These are phyloP conservation scores for Sherardia arvensis DNA, from an alignment of 257 asterid genomes.

Conservation along the genomic window DNA sequence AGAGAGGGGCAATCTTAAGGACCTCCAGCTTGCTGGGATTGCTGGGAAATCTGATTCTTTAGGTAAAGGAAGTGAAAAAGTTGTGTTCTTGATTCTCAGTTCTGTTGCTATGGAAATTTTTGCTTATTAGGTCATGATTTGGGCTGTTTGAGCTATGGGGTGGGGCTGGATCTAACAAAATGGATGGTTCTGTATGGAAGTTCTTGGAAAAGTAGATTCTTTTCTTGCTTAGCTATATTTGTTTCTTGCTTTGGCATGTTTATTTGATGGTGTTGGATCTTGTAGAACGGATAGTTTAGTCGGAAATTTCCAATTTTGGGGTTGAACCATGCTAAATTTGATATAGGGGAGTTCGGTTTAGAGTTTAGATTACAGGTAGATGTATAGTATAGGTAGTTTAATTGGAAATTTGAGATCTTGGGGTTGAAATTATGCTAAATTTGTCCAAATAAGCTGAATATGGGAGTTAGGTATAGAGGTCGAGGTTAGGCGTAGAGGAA, in stretches of 20 bases:
- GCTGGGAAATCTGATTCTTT: constrained; percentile 29
- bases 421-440: not conserved
- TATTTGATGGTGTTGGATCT: not conserved
- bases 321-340: not conserved
- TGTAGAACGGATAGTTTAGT: not conserved
- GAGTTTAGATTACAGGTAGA: not conserved
- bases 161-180: not conserved
- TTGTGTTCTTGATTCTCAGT: not conserved
- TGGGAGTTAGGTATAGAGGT: not conserved
- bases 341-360: not conserved
- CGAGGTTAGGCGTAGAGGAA: not conserved
- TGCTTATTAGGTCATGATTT: not conserved
- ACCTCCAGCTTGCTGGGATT: constrained; percentile 43
- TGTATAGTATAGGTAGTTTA: not conserved
- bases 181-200: not conserved
- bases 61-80: constrained; percentile 20
- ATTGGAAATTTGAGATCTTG: not conserved
- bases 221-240: not conserved
- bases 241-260: no score
- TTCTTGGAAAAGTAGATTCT: not conserved
- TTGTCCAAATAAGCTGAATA: not conserved
- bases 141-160: not conserved
- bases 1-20: constrained; percentile 41
- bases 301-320: not conserved
- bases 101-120: not conserved